phyloP scores from a whole-genome alignment of 2,329 filamentous ascomycete species.

The Aureobasidium leucospermi region DNA sequence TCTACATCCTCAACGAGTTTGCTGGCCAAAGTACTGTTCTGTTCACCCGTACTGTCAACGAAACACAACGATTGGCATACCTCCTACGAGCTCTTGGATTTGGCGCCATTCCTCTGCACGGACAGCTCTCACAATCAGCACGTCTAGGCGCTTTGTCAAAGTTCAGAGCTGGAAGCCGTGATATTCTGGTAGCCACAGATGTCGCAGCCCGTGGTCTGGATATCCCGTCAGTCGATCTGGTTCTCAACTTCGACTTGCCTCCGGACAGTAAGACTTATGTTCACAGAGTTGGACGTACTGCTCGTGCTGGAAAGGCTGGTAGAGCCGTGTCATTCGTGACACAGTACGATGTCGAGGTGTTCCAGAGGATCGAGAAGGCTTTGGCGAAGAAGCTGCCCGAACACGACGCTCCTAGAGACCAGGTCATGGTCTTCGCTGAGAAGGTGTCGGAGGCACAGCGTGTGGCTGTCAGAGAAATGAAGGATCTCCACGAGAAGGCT shows the following conservation, averaged over 20 bases:
- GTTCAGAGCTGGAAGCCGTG: conserved; percentile 70
- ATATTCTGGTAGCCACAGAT: conserved; percentile 88
- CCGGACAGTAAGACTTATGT: conserved; percentile 85
- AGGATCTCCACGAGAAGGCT: conserved; percentile 64
- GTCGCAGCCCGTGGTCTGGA: conserved; percentile 90
- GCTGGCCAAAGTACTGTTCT: conserved; percentile 81
- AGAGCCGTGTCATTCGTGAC: conserved; percentile 75
- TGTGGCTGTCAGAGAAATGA: conserved; percentile 73
- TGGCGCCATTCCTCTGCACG: conserved; percentile 75
- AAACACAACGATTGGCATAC: conserved; percentile 78
- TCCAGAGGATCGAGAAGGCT: conserved; percentile 71
- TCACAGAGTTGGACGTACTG: conserved; percentile 81
- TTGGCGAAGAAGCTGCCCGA: conserved; percentile 69
- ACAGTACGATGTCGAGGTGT: conserved; percentile 62
- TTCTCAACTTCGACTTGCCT: conserved; percentile 80
- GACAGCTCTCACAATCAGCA: conserved; percentile 79
- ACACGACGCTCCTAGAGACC: conserved; percentile 66
- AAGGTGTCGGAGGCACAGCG: conserved; percentile 79
- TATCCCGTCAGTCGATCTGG: conserved; percentile 83
- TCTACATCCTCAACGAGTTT: conserved; percentile 79
- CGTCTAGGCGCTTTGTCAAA: conserved; percentile 85
- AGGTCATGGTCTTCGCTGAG: conserved; percentile 73
- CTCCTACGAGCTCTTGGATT: conserved; percentile 79
- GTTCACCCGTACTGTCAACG: conserved; percentile 86
- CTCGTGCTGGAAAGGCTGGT: conserved; percentile 77